These are phyloP conservation scores for Rhizopogon rudus DNA, from an alignment of 768 basidiomycete species.

Conservation along the genomic window DNA sequence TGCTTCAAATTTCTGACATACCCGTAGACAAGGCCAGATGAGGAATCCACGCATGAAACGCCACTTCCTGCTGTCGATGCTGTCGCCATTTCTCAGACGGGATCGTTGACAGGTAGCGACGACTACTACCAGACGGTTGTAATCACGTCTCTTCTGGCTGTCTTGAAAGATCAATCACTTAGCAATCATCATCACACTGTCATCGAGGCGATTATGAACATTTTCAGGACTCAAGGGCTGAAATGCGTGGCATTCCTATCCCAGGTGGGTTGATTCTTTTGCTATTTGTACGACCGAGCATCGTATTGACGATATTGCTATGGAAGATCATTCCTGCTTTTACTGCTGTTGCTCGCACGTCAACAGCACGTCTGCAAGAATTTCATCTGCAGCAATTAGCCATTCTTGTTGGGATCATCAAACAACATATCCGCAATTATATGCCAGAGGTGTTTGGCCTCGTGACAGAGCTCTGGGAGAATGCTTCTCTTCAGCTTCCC, in stretches of 20 bases:
- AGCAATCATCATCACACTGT: constrained; percentile 87
- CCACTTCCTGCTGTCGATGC: constrained; percentile 59
- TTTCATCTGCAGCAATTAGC: constrained; percentile 95
- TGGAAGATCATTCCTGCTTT: constrained; percentile 91
- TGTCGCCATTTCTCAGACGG: constrained; percentile 61
- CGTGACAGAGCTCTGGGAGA: constrained; percentile 90
- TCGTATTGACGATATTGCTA: background rate
- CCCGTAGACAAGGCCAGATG: constrained; percentile 51
- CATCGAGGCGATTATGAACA: constrained; percentile 97
- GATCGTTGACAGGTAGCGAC: constrained; percentile 65
- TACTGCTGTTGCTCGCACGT: constrained; percentile 77
- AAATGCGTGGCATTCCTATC: constrained; percentile 95
- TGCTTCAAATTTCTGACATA: constrained; percentile 4
- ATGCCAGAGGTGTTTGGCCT: constrained; percentile 80
- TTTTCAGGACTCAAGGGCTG: constrained; percentile 96
- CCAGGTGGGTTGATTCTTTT: constrained; percentile 49
- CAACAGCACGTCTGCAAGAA: constrained; percentile 80
- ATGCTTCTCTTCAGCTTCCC: constrained; percentile 75
- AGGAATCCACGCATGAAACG: constrained; percentile 58
- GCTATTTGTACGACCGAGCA: background rate
- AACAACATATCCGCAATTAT: constrained; percentile 93
- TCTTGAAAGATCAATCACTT: constrained; percentile 86
- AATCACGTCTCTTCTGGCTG: constrained; percentile 79
- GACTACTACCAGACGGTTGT: constrained; percentile 98
- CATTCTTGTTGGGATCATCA: constrained; percentile 93